Evolutionary conservation across 495 filamentous ascomycete species (phyloP).

Genomic region (Tuber indicum): DNA sequence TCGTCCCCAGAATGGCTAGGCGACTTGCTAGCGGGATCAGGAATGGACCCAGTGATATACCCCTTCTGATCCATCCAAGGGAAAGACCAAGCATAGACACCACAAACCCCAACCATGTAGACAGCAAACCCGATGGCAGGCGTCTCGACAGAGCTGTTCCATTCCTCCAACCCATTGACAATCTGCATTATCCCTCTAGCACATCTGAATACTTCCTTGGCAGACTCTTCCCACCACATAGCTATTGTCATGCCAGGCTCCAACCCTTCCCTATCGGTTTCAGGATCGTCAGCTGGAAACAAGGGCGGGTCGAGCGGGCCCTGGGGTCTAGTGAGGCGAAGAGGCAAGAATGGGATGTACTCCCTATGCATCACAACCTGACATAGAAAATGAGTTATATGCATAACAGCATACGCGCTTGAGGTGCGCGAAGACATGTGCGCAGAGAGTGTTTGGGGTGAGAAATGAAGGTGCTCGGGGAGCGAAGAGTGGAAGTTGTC

Average conservation of each 20-base stretch:
- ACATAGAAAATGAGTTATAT: conserved; percentile 70
- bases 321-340: conserved; percentile 59
- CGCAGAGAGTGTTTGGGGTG: conserved; percentile 66
- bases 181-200: conserved; percentile 71
- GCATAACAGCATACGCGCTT: conserved; percentile 68
- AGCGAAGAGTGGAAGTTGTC: conserved; percentile 60
- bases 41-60: conserved; percentile 50
- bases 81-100: conserved; percentile 67
- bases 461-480: conserved; percentile 65
- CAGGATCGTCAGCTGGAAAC: conserved; percentile 52
- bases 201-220: conserved; percentile 64
- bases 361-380: conserved; percentile 73
- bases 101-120: conserved; percentile 63
- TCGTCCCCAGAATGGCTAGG: conserved; percentile 32
- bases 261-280: conserved; percentile 28
- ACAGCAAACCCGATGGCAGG: conserved; percentile 73
- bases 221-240: conserved; percentile 69
- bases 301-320: conserved; percentile 69
- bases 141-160: conserved; percentile 65
- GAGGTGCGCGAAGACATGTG: conserved; percentile 71
- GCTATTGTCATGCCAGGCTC: conserved; percentile 44
- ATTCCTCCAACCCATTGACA: conserved; percentile 65
- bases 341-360: conserved; percentile 74
- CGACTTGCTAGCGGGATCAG: conserved; percentile 29
- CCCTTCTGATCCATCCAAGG: conserved; percentile 68